Conservation (phyloP, 78 protist genomes). For the Planoprotostelium fungivorum region DNA sequence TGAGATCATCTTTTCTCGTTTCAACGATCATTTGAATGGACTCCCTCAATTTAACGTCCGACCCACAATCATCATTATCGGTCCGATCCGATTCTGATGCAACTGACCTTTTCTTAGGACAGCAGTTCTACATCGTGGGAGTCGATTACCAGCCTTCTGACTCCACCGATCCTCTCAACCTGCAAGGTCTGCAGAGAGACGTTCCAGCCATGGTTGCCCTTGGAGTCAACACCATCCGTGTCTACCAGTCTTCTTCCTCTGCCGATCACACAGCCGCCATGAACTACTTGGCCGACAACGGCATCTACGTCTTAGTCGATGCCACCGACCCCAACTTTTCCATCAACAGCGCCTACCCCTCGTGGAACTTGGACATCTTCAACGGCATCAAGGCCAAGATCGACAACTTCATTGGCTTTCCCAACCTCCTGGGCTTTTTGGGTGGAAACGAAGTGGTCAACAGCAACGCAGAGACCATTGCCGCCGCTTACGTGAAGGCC, state of each 20-base stretch:
- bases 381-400: background rate
- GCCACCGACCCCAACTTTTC: background rate
- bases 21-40: too few relatives aligned
- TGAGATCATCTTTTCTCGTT: too few relatives aligned
- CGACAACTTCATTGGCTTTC: background rate
- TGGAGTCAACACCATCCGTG: background rate
- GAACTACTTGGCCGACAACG: background rate
- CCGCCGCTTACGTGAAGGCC: background rate
- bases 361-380: background rate
- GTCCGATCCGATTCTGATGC: too few relatives aligned
- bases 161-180: background rate
- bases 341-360: background rate
- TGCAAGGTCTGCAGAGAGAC: background rate
- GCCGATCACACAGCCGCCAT: background rate
- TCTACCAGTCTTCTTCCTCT: background rate
- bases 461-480: background rate
- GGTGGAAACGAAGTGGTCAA: background rate
- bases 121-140: background rate
- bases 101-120: too few relatives aligned
- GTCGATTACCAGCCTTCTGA: background rate
- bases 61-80: too few relatives aligned
- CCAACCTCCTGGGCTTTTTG: background rate
- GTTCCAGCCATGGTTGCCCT: background rate
- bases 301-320: background rate
- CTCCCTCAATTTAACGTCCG: too few relatives aligned